Percentiles rank a stretch among this genome's conserved stretches.
phyloP scores from a whole-genome alignment of 768 basidiomycete species.

The Gautieria morchelliformis region DNA sequence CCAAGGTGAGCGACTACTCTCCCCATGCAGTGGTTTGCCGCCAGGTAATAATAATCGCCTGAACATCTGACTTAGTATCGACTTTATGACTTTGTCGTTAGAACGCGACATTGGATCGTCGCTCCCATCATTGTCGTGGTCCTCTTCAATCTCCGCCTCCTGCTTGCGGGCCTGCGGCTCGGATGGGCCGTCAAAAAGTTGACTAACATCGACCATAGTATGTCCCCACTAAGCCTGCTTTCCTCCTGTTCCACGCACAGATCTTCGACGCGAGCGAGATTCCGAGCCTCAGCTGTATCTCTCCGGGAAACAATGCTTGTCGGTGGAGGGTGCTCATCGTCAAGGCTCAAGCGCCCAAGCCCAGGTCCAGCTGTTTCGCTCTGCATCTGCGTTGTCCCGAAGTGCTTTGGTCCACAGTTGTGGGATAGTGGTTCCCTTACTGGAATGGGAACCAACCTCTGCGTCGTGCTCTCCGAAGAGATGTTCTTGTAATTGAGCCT shows the following conservation, averaged over 20 bases:
- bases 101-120: background rate
- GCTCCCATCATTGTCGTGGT: background rate
- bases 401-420: too few species aligned
- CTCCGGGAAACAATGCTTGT: constrained; percentile 85
- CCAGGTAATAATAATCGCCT: too few species aligned
- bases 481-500: constrained; percentile 31
- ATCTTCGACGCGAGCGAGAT: constrained; percentile 67
- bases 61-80: too few species aligned
- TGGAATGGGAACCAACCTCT: background rate
- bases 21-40: too few species aligned
- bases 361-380: constrained; percentile 54
- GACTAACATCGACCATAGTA: constrained; percentile 58
- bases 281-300: constrained; percentile 73
- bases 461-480: constrained; percentile 21
- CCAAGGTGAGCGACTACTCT: too few species aligned
- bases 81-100: background rate
- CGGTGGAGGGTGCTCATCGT: constrained; percentile 80
- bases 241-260: constrained; percentile 51
- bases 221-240: constrained; percentile 51
- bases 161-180: background rate
- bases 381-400: too few species aligned
- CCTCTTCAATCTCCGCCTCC: background rate
- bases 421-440: background rate
- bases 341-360: constrained; percentile 83
- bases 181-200: constrained; percentile 44